Evolutionary conservation across 2,329 filamentous ascomycete species (phyloP).

Genomic region (Malbranchea cinnamomea): DNA sequence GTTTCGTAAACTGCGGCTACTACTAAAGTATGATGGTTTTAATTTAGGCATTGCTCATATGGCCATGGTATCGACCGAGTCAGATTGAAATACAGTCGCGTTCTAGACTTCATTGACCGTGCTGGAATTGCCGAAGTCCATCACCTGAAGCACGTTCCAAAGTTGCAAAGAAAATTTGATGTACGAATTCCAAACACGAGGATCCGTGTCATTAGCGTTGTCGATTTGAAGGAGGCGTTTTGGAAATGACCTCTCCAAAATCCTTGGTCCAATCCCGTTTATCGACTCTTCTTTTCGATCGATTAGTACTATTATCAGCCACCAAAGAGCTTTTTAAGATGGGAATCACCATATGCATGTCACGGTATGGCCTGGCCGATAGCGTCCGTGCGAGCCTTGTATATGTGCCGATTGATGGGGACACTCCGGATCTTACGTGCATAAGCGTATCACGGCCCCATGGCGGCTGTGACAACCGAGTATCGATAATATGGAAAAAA

Average conservation of each 20-base stretch:
- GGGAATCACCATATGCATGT: not conserved
- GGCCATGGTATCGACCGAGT: slow-evolving; percentile 82
- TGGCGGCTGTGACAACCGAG: slow-evolving; percentile 1
- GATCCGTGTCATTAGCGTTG: slow-evolving; percentile 17
- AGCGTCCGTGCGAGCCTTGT: slow-evolving; percentile 1
- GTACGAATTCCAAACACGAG: slow-evolving; percentile 23
- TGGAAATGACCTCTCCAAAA: slow-evolving; percentile 13
- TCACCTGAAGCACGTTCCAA: slow-evolving; percentile 20
- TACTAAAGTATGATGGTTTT: no score
- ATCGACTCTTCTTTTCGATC: not conserved
- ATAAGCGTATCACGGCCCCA: not conserved
- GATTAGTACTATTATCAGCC: not conserved
- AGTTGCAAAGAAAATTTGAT: slow-evolving; percentile 15
- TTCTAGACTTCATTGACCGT: slow-evolving; percentile 53
- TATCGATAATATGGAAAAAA: no score
- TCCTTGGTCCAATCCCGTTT: not conserved
- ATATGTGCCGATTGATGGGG: slow-evolving; percentile 2
- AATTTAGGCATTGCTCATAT: no score
- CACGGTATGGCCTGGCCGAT: not conserved
- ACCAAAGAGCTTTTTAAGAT: not conserved
- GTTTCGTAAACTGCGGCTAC: no score
- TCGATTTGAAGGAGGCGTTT: slow-evolving; percentile 23
- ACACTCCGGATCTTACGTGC: not conserved
- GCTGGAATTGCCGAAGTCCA: slow-evolving; percentile 25
- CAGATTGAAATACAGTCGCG: slow-evolving; percentile 63